phyloP scores from a whole-genome alignment of 1,139 yeast species.

The Yarrowia galli region DNA sequence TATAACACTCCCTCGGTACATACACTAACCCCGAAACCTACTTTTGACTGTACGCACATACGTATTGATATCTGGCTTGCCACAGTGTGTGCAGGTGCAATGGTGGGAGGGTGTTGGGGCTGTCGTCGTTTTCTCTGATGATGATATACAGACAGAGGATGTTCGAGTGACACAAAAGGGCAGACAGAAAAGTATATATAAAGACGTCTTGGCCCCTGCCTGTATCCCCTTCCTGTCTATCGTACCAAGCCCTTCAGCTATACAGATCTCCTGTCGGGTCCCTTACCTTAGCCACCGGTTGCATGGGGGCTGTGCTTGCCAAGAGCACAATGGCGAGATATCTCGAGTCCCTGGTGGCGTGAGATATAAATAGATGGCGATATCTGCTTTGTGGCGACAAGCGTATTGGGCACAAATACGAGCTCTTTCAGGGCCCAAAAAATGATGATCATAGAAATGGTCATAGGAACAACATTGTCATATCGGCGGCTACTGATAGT shows the following conservation, averaged over 20 bases:
- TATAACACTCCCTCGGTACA: neutral
- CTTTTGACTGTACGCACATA: slow-evolving; percentile 16
- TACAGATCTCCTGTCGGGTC: slow-evolving; percentile 21
- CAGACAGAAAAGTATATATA: neutral
- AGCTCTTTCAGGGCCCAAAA: too few species aligned
- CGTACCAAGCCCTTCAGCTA: neutral
- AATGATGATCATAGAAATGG: neutral
- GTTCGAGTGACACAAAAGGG: neutral
- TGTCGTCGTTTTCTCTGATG: neutral
- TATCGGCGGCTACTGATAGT: too few species aligned
- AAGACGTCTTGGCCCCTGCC: neutral
- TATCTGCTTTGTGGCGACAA: neutral
- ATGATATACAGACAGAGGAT: neutral
- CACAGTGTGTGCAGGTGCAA: neutral
- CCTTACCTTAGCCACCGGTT: slow-evolving; percentile 29
- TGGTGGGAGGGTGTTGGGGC: neutral
- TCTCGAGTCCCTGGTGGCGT: slow-evolving; percentile 5
- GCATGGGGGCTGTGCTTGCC: slow-evolving; percentile 37
- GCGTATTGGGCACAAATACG: neutral
- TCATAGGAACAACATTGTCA: neutral
- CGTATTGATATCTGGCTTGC: slow-evolving; percentile 3
- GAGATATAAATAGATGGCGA: slow-evolving; percentile 16
- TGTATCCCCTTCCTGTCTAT: neutral
- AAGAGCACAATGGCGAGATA: slow-evolving; percentile 34
- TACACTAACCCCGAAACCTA: slow-evolving; percentile 24